A percentile compares a stretch with the other conserved stretches of the same genome.
These are phyloP conservation scores for Ophiostoma perfectum DNA, from an alignment of 2,329 filamentous ascomycete genomes.

Conservation along the genomic window DNA sequence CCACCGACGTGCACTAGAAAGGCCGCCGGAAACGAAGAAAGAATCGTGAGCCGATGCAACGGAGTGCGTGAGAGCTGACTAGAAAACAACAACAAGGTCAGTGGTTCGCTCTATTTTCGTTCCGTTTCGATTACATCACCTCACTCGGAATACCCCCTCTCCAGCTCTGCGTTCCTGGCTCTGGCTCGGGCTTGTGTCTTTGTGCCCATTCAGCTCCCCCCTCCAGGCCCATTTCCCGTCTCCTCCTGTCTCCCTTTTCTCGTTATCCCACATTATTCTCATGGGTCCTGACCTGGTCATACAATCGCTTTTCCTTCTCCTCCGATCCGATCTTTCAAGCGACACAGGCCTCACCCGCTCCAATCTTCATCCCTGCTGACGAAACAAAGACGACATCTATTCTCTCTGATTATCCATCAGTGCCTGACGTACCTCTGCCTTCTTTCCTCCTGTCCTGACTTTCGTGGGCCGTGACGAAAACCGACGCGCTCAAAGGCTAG, in stretches of 20 bases:
- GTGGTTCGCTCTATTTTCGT: background rate
- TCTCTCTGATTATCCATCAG: background rate
- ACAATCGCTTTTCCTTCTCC: background rate
- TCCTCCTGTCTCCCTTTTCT: background rate
- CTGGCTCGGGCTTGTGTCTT: background rate
- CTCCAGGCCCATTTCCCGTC: background rate
- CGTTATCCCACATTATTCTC: too few species aligned
- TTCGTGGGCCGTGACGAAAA: too few species aligned
- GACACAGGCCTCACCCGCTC: background rate
- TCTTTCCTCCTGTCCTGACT: background rate
- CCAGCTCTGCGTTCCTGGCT: background rate
- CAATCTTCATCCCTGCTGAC: background rate
- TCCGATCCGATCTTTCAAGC: background rate
- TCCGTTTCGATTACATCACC: background rate
- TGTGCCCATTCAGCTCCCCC: background rate
- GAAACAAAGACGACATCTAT: background rate
- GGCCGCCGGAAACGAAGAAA: background rate
- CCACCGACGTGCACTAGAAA: too few species aligned
- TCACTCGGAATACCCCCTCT: background rate
- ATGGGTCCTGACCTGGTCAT: background rate
- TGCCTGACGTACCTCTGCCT: background rate
- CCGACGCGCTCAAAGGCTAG: background rate
- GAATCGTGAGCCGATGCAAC: conserved; percentile 16
- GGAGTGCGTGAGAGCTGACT: conserved; percentile 13
- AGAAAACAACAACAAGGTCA: background rate